Conservation (phyloP, 495 filamentous ascomycete genomes). For the Penicillium riverlandense region DNA sequence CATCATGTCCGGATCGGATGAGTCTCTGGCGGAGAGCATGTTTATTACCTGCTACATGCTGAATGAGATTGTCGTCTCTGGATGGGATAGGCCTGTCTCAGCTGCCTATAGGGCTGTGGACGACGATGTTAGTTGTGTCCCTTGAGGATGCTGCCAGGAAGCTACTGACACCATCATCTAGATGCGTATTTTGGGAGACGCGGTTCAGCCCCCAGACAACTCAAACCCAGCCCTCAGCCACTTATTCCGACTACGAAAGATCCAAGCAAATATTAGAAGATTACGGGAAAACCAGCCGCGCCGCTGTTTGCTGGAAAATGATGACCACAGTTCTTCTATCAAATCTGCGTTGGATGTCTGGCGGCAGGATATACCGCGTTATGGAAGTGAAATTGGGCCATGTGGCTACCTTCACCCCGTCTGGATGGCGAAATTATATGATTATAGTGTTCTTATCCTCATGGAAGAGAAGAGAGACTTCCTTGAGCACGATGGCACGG, state of each 20-base stretch:
- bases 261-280: conserved; percentile 24
- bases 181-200: conserved; percentile 21
- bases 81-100: conserved; percentile 25
- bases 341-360: conserved; percentile 22
- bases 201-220: conserved; percentile 13
- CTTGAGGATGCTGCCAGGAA: neutral
- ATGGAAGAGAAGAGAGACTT: conserved; percentile 22
- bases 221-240: conserved; percentile 20
- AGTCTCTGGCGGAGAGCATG: conserved; percentile 19
- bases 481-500: conserved; percentile 17
- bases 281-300: conserved; percentile 10
- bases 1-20: conserved; percentile 4
- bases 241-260: conserved; percentile 24
- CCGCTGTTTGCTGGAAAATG: conserved; percentile 7
- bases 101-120: conserved; percentile 20
- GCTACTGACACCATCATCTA: neutral
- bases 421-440: conserved; percentile 28
- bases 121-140: conserved; percentile 19
- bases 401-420: conserved; percentile 21
- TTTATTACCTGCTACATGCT: conserved; percentile 31
- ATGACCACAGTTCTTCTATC: conserved; percentile 10
- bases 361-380: conserved; percentile 26
- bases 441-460: conserved; percentile 26
- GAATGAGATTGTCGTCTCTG: conserved; percentile 25
- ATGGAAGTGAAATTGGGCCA: conserved; percentile 14